Percentiles rank a stretch among this genome's conserved stretches.
Evolutionary conservation across 768 basidiomycete species (phyloP).

Genomic region (Pulveroboletus ravenelii): DNA sequence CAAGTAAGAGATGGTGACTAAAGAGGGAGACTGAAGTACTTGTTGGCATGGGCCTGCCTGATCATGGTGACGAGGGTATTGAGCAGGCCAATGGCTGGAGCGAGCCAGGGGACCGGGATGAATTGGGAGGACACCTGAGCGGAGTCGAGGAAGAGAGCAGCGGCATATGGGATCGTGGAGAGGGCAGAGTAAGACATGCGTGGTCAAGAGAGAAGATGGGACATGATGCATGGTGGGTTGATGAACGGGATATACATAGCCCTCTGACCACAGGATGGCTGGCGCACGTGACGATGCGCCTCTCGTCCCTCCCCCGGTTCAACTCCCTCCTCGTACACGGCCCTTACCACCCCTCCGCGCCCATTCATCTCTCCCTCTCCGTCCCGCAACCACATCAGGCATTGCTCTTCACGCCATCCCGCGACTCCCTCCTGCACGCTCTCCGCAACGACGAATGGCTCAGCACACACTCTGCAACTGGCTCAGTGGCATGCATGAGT

Average conservation of each 20-base stretch:
- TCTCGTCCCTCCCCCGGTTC: slow-evolving; percentile 53
- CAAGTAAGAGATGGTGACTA: slow-evolving; percentile 1
- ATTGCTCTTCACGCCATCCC: slow-evolving; percentile 53
- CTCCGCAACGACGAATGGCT: slow-evolving; percentile 50
- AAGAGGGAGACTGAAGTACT: slow-evolving; percentile 27
- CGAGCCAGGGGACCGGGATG: slow-evolving; percentile 45
- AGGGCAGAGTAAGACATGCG: slow-evolving; percentile 10
- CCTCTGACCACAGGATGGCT: slow-evolving; percentile 18
- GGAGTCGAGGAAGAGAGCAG: slow-evolving; percentile 12
- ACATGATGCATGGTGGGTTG: not conserved
- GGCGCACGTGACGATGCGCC: slow-evolving; percentile 29
- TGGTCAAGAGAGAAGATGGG: not conserved
- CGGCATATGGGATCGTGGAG: slow-evolving; percentile 9
- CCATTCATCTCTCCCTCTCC: slow-evolving; percentile 62
- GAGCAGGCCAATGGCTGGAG: slow-evolving; percentile 38
- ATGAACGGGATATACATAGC: too few relatives aligned
- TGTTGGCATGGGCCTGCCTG: slow-evolving; percentile 45
- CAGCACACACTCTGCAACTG: slow-evolving; percentile 34
- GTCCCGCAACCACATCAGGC: slow-evolving; percentile 31
- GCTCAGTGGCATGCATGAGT: slow-evolving; percentile 33
- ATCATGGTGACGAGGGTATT: slow-evolving; percentile 43
- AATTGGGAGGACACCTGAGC: slow-evolving; percentile 46
- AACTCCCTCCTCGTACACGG: slow-evolving; percentile 60
- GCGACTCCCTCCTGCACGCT: slow-evolving; percentile 36
- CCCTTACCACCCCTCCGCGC: slow-evolving; percentile 60